Evolutionary conservation across 768 basidiomycete genomes (phyloP).

Genomic region (Trametes cubensis): DNA sequence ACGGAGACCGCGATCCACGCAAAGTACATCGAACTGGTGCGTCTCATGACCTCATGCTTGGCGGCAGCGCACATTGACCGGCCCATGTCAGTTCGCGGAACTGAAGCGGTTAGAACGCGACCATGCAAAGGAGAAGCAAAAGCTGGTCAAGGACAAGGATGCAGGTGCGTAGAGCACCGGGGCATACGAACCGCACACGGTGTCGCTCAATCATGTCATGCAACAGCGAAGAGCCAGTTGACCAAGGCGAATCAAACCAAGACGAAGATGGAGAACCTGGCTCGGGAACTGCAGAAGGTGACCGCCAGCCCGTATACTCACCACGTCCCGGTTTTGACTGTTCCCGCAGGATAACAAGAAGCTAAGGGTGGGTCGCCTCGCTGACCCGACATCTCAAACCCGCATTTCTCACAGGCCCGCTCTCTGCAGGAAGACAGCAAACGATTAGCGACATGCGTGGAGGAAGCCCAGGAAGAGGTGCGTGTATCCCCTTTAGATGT

Average conservation of each 20-base stretch:
- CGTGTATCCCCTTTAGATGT: constrained; percentile 10
- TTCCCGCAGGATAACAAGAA: constrained; percentile 80
- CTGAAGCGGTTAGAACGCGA: constrained; percentile 85
- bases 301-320: constrained; percentile 8
- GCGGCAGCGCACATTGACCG: constrained; percentile 7
- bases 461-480: constrained; percentile 86
- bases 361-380: constrained; percentile 60
- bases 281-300: constrained; percentile 88
- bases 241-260: constrained; percentile 89
- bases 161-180: constrained; percentile 53
- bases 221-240: constrained; percentile 71
- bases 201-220: neutral
- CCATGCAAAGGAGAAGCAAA: constrained; percentile 91
- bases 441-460: constrained; percentile 75
- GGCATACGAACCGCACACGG: neutral
- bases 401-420: constrained; percentile 36
- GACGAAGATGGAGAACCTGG: constrained; percentile 87
- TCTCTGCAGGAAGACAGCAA: constrained; percentile 77
- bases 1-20: constrained; percentile 81
- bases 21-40: constrained; percentile 88
- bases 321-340: constrained; percentile 24
- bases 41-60: constrained; percentile 32
- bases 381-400: constrained; percentile 44
- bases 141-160: constrained; percentile 88
- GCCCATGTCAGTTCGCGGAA: constrained; percentile 71